Conservation (phyloP, 2,329 filamentous ascomycete species). For the Botrytis hyacinthi region DNA sequence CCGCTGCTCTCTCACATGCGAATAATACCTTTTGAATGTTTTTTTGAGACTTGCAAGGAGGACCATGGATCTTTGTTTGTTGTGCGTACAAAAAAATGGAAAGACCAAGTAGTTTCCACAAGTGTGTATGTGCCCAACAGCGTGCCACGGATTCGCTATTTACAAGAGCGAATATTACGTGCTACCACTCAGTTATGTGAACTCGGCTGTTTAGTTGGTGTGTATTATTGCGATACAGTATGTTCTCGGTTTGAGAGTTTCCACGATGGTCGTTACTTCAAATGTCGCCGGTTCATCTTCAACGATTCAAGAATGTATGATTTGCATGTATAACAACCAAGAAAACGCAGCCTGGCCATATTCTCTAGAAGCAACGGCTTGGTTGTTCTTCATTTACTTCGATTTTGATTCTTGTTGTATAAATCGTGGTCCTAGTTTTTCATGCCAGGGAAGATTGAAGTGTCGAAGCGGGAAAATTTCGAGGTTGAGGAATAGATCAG, state of each 20-base stretch:
- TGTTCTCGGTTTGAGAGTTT: neutral
- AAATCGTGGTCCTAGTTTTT: neutral
- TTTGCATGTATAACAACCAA: neutral
- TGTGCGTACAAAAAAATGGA: neutral
- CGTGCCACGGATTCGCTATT: neutral
- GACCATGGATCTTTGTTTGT: neutral
- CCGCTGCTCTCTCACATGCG: neutral
- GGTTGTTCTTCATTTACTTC: neutral
- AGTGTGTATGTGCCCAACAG: neutral
- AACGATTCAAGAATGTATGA: neutral
- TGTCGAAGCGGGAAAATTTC: neutral
- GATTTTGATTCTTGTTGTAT: neutral
- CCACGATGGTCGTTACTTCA: neutral
- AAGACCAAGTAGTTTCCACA: neutral
- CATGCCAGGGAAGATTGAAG: neutral
- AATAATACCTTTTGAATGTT: neutral
- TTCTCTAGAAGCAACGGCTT: neutral
- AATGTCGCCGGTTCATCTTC: neutral
- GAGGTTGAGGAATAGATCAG: neutral
- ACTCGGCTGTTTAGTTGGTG: neutral
- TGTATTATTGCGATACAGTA: neutral
- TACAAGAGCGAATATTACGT: neutral
- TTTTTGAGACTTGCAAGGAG: neutral
- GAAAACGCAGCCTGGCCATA: neutral
- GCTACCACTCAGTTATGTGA: neutral